phyloP scores from a whole-genome alignment of 176 grass and related monocot genomes.

The Oryza punctata region DNA sequence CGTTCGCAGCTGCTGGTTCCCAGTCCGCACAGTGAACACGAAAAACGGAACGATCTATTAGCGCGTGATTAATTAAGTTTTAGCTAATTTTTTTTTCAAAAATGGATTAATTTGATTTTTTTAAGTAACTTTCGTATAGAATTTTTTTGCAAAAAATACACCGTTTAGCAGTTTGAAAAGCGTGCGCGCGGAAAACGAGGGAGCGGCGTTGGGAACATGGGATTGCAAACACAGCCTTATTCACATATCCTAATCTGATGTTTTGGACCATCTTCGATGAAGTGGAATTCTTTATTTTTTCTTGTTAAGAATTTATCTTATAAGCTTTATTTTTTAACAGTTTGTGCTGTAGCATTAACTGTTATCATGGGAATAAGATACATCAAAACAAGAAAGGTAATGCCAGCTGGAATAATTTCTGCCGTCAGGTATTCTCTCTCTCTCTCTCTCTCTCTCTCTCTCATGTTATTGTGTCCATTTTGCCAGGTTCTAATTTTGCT shows the following conservation, averaged over 20 bases:
- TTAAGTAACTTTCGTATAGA: too few relatives aligned
- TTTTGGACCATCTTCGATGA: neutral
- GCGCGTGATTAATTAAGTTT: too few relatives aligned
- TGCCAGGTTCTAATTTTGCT: neutral
- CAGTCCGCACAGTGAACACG: too few relatives aligned
- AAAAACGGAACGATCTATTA: too few relatives aligned
- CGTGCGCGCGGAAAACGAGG: too few relatives aligned
- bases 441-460: neutral
- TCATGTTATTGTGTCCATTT: neutral
- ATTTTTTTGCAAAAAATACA: too few relatives aligned
- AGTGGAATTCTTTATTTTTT: neutral
- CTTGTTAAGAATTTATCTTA: neutral
- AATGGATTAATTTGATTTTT: too few relatives aligned
- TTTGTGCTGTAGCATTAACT: slow-evolving; percentile 67
- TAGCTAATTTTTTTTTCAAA: too few relatives aligned
- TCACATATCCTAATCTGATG: neutral
- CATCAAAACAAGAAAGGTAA: slow-evolving; percentile 73
- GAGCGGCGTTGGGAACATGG: too few relatives aligned
- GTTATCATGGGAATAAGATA: slow-evolving; percentile 76
- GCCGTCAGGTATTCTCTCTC: slow-evolving; percentile 57
- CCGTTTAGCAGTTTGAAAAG: too few relatives aligned
- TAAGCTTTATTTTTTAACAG: slow-evolving; percentile 43
- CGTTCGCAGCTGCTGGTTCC: too few relatives aligned
- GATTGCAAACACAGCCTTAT: too few relatives aligned
- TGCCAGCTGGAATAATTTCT: slow-evolving; percentile 87